Evolutionary conservation across 1,284 basidiomycete genomes (phyloP), one percentile per base, ranked within the genome.

Genomic region (Pyrrhoderma noxium): DNA sequence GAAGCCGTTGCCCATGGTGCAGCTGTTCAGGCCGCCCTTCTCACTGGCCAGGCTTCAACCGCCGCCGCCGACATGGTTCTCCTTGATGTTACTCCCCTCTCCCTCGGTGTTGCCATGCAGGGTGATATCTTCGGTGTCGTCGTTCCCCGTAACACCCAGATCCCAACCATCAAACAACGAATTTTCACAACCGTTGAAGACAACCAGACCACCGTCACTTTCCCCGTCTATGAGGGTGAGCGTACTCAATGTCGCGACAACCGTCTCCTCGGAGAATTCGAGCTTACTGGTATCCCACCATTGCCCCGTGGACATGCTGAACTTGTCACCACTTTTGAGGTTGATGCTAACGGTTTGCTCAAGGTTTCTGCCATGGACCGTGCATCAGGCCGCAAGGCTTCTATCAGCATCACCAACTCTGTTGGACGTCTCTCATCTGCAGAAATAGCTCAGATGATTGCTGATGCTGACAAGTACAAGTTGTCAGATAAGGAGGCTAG

Each of bases 391-490:
- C 90, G 92, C 70, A 93, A 93, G 74, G 93, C 93, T 55, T 92
- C 92, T 63, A 96, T 96, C 74, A 91, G 89, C 72, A 91, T 93
- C 69, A 91, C 89, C 68, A 93, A 93, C 81, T 95, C 93, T 54
- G 93, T 95, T 65, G 93, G 93, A 60, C 92, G 93, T 73, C 81
- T 97, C 61, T 95, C 93, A 41, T 81, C 85, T 45, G 88, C 83
- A 59, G 93, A 97, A 79, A 97, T 96, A 60, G 90, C 93, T 64
- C 89, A 94, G 72, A 97, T 97, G 94, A 93, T 96, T 78, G 92
- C 93, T 76, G 92, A 96, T 65, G 93, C 93, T 54, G 93, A 96
- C 70, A 86, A 91, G 68, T 96, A 83, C 84, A 93, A 93, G 79
- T 82, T 85, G 67, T 90, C 90, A 51, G 94, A 97, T 83, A 93